Percentiles rank a stretch among this genome's conserved stretches.
These are phyloP conservation scores for Mikania micrantha DNA, from an alignment of 129 eudicot species.

Conservation along the genomic window DNA sequence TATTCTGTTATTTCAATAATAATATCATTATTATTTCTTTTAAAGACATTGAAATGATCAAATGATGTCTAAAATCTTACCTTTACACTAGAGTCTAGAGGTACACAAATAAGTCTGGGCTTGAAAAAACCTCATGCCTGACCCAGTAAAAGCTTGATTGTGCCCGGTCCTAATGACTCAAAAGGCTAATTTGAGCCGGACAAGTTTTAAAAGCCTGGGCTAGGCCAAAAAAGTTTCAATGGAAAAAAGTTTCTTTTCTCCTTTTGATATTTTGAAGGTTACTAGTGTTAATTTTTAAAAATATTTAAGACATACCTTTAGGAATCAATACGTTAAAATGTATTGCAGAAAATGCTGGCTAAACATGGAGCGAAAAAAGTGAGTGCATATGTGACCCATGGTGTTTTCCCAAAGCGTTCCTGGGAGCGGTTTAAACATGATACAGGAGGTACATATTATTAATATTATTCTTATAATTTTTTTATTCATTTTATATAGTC, in stretches of 20 bases:
- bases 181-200: neutral
- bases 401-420: slow-evolving; percentile 87
- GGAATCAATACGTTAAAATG: neutral
- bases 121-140: neutral
- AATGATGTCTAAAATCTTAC: neutral
- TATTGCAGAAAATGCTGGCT: slow-evolving; percentile 71
- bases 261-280: neutral
- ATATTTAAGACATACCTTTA: neutral
- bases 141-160: neutral
- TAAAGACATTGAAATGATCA: neutral
- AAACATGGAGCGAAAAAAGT: slow-evolving; percentile 85
- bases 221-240: neutral
- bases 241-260: neutral
- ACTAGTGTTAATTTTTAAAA: neutral
- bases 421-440: slow-evolving; percentile 90
- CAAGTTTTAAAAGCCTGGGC: neutral
- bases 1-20: neutral
- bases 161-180: neutral
- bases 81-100: neutral
- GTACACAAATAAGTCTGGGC: neutral
- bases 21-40: neutral
- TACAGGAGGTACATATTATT: slow-evolving; percentile 46
- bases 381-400: slow-evolving; percentile 97
- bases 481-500: neutral
- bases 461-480: too few relatives aligned